Percentiles rank a stretch among this genome's conserved stretches.
Conservation (phyloP, 768 basidiomycete species). For the Agrocybe chaxingu region DNA sequence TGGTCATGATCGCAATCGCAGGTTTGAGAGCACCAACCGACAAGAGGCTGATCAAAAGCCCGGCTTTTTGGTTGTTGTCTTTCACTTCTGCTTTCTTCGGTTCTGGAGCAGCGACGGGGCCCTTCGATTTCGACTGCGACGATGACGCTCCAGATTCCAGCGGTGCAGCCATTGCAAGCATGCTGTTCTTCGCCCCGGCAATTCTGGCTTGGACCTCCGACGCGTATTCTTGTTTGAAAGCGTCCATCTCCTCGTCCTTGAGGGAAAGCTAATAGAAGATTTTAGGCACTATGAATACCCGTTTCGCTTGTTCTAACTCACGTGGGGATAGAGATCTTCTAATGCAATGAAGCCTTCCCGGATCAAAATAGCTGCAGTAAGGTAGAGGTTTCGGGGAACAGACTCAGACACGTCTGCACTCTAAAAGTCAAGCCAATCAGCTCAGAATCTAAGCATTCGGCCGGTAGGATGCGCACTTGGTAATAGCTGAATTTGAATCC, state of each 20-base stretch:
- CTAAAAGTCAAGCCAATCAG: conserved; percentile 28
- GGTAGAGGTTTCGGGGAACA: conserved; percentile 70
- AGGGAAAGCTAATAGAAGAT: conserved; percentile 35
- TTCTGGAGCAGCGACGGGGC: conserved; percentile 32
- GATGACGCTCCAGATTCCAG: conserved; percentile 51
- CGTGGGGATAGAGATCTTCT: conserved; percentile 92
- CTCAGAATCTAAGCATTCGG: no score
- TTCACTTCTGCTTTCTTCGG: conserved; percentile 40
- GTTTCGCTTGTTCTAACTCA: conserved; percentile 33
- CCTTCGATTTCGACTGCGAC: conserved; percentile 36
- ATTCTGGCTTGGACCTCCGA: conserved; percentile 62
- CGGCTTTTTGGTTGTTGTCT: conserved; percentile 74
- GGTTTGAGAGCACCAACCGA: conserved; percentile 81
- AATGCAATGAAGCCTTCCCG: conserved; percentile 85
- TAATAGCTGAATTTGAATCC: conserved; percentile 98
- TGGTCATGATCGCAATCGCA: conserved; percentile 73
- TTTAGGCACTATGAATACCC: not conserved
- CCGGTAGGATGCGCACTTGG: conserved; percentile 51
- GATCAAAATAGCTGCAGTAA: conserved; percentile 84
- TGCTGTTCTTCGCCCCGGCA: conserved; percentile 65
- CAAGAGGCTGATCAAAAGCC: conserved; percentile 76
- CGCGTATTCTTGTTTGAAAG: conserved; percentile 61
- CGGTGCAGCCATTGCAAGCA: conserved; percentile 83
- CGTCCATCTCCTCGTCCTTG: conserved; percentile 72
- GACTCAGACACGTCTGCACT: conserved; percentile 55